These are phyloP conservation scores for Geotrichum australiense DNA, from an alignment of 1,139 yeast species.

Conservation along the genomic window DNA sequence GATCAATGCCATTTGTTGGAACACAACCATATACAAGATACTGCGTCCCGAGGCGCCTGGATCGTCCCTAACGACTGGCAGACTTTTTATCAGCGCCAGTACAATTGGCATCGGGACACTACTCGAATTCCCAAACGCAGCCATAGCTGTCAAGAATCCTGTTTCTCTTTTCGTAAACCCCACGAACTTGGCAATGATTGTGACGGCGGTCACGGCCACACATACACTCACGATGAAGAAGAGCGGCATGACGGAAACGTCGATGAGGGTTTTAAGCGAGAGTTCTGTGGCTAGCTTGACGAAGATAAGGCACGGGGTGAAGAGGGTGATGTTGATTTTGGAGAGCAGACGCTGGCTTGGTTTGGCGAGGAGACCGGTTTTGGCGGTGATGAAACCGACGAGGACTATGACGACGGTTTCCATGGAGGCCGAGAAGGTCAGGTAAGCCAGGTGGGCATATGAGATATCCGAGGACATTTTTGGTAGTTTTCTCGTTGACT, in stretches of 20 bases:
- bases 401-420: conserved; percentile 68
- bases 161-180: conserved; percentile 55
- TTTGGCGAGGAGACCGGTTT: conserved; percentile 48
- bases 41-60: conserved; percentile 67
- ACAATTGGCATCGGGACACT: conserved; percentile 56
- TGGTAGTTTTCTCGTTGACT: too few species aligned
- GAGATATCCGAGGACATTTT: conserved; percentile 35
- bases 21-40: conserved; percentile 62
- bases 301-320: conserved; percentile 78
- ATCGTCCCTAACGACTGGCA: conserved; percentile 60
- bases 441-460: conserved; percentile 48
- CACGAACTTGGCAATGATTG: conserved; percentile 41
- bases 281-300: conserved; percentile 69
- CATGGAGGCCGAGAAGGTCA: conserved; percentile 70
- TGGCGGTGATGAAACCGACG: conserved; percentile 65
- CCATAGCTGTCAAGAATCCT: conserved; percentile 81
- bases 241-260: conserved; percentile 63
- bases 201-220: conserved; percentile 52
- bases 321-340: conserved; percentile 63
- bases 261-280: conserved; percentile 56
- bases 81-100: conserved; percentile 58
- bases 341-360: conserved; percentile 60
- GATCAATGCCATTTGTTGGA: conserved; percentile 79
- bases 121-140: conserved; percentile 76
- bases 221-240: conserved; percentile 57